phyloP scores from a whole-genome alignment of 768 basidiomycete species.

The Cytidiella melzeri region DNA sequence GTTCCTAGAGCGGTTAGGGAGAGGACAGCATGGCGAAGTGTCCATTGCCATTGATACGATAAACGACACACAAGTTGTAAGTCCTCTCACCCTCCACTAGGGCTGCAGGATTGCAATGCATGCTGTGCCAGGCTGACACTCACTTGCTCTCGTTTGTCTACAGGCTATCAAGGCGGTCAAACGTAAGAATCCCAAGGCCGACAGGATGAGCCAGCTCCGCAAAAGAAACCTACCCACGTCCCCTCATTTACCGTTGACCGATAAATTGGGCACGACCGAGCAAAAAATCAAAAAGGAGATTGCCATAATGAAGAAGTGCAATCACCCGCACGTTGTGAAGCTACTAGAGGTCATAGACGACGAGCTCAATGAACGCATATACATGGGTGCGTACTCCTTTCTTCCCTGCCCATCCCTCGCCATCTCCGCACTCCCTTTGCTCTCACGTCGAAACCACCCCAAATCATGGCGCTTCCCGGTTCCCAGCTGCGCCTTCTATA shows the following conservation, averaged over 20 bases:
- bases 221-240: constrained; percentile 39
- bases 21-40: constrained; percentile 89
- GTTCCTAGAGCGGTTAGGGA: constrained; percentile 69
- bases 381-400: constrained; percentile 66
- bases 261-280: constrained; percentile 66
- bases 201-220: constrained; percentile 45
- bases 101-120: no score
- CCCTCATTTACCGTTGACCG: constrained; percentile 51
- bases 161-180: constrained; percentile 80
- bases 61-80: constrained; percentile 35
- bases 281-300: constrained; percentile 89
- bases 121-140: no score
- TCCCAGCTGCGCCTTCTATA: not conserved
- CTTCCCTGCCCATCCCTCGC: not conserved
- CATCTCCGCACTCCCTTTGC: constrained; percentile 1
- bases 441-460: not conserved
- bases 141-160: no score
- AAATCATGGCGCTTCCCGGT: not conserved
- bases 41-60: constrained; percentile 58
- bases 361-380: constrained; percentile 78
- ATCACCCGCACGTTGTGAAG: constrained; percentile 84
- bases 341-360: constrained; percentile 96
- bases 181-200: constrained; percentile 65
- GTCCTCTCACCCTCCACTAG: constrained; percentile 32
- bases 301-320: constrained; percentile 97